phyloP scores from a whole-genome alignment of 2,329 filamentous ascomycete genomes.

The Colletotrichum sublineola region DNA sequence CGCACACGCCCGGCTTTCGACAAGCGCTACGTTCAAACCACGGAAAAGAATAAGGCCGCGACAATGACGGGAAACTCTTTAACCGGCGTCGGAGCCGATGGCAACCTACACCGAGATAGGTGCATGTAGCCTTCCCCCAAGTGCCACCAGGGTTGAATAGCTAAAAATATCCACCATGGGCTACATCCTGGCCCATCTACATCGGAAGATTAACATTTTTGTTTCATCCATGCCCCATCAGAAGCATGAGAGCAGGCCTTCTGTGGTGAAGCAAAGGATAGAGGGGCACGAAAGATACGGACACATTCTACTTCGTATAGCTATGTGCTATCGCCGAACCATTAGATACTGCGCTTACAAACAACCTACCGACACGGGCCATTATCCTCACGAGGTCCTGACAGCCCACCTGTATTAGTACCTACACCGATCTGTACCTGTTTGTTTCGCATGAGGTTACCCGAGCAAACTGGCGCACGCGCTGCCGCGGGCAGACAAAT shows the following conservation, averaged over 20 bases:
- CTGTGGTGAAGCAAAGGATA: neutral
- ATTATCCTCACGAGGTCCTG: neutral
- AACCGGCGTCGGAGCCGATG: slow-evolving; percentile 38
- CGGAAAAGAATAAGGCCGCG: slow-evolving; percentile 8
- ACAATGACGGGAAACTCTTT: slow-evolving; percentile 19
- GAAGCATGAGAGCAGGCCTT: slow-evolving; percentile 35
- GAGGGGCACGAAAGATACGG: slow-evolving; percentile 3
- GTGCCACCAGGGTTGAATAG: slow-evolving; percentile 28
- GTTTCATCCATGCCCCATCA: slow-evolving; percentile 41
- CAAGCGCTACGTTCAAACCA: slow-evolving; percentile 36
- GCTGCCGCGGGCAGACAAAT: slow-evolving; percentile 20
- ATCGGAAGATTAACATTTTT: slow-evolving; percentile 43
- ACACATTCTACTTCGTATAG: neutral
- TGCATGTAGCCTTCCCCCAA: slow-evolving; percentile 11
- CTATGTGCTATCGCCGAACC: slow-evolving; percentile 12
- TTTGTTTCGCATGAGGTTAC: slow-evolving; percentile 17
- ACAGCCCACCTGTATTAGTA: neutral
- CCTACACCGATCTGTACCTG: slow-evolving; percentile 12
- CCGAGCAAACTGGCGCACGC: slow-evolving; percentile 26
- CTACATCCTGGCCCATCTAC: slow-evolving; percentile 39
- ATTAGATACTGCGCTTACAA: neutral
- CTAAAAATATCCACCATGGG: slow-evolving; percentile 42
- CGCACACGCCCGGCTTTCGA: slow-evolving; percentile 35
- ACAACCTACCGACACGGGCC: neutral
- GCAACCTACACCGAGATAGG: slow-evolving; percentile 13